Percentiles rank a stretch among this genome's conserved stretches.
phyloP scores from a whole-genome alignment of 495 filamentous ascomycete genomes.

The Talaromyces stipitatus region DNA sequence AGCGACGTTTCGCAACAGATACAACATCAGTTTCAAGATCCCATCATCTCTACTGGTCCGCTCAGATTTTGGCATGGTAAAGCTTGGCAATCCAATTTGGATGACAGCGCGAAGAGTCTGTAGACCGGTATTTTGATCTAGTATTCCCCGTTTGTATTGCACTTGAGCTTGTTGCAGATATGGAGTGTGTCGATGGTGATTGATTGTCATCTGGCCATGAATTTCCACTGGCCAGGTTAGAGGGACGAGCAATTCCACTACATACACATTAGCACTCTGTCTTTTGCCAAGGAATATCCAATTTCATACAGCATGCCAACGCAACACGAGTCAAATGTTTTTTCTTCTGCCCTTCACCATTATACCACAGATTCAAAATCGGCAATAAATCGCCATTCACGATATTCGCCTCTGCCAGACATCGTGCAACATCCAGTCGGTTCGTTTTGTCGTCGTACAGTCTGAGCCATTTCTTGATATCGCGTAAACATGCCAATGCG shows the following conservation, averaged over 20 bases:
- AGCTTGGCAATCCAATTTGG: conserved; percentile 76
- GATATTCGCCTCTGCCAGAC: conserved; percentile 87
- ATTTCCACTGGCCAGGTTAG: conserved; percentile 92
- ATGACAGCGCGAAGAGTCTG: conserved; percentile 71
- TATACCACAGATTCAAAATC: conserved; percentile 76
- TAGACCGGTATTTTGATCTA: conserved; percentile 63
- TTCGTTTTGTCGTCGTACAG: conserved; percentile 92
- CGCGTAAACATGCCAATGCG: conserved; percentile 81
- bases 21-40: conserved; percentile 86
- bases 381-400: conserved; percentile 82
- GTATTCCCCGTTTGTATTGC: conserved; percentile 78
- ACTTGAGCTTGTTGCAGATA: conserved; percentile 82
- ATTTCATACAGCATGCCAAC: conserved; percentile 60
- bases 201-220: conserved; percentile 76
- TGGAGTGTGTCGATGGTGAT: conserved; percentile 84
- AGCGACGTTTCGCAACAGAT: conserved; percentile 79
- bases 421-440: conserved; percentile 90
- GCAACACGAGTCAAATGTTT: conserved; percentile 72
- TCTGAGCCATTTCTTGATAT: conserved; percentile 89
- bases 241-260: conserved; percentile 84
- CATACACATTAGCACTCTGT: neutral
- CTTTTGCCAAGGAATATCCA: neutral
- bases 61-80: conserved; percentile 71
- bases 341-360: conserved; percentile 52
- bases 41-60: conserved; percentile 76